Conservation (phyloP, 225 moss, liverwort and hornwort species). For the Neckera pumila region DNA sequence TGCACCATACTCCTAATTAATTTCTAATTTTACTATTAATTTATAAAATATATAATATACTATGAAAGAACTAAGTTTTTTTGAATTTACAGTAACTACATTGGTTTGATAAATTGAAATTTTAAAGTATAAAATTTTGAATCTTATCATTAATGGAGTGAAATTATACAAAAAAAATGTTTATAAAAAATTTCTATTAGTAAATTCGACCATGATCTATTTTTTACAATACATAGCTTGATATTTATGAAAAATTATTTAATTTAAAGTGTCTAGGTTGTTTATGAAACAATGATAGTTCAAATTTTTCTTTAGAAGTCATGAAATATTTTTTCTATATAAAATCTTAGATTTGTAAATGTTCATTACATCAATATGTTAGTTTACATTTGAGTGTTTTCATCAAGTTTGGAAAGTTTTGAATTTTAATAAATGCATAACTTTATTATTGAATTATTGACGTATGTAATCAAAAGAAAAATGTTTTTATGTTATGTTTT, state of each 20-base stretch:
- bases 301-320: not conserved
- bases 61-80: too few species aligned
- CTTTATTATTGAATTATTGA: not conserved
- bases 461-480: not conserved
- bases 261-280: not conserved
- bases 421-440: not conserved
- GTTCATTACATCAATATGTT: too few species aligned
- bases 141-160: not conserved
- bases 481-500: too few species aligned
- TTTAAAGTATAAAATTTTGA: too few species aligned
- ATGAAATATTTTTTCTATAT: not conserved
- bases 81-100: not conserved
- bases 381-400: accelerated
- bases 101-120: not conserved
- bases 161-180: not conserved
- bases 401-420: not conserved
- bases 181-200: not conserved
- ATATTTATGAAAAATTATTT: not conserved
- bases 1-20: accelerated
- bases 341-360: too few species aligned
- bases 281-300: not conserved
- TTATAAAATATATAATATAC: too few species aligned
- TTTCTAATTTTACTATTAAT: not conserved
- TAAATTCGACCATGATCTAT: not conserved
- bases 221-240: not conserved